Evolutionary conservation across 1,284 basidiomycete genomes (phyloP), one percentile per base, ranked within the genome.

Genomic region (Pisolithus thermaeus): DNA sequence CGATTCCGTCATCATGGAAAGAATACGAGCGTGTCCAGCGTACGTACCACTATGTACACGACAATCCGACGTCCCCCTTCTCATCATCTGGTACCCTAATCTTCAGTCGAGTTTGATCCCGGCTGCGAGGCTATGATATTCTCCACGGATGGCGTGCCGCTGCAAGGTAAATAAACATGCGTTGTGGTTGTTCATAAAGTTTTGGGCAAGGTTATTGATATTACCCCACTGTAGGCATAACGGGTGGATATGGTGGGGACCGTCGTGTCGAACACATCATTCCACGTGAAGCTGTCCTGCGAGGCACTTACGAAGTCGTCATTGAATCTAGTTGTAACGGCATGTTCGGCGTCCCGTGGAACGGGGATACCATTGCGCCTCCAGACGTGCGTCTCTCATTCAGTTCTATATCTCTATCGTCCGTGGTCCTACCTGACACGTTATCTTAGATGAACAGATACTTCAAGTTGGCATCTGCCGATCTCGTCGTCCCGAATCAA

Each of bases 61-160:
- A 4, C 28, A 36, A 20, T 7, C 5, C 42, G n/a, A 45, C 20
- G 36, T 14, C 28, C 12, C n/a, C 27, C 28, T 7, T 28, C 28
- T 28, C 28, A 28, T 2, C 20, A 47, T 36, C 5, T 3, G 23
- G 23, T 25, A 25, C 23, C 23, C 23, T 25, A 25, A 25, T 25
- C 3, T n/a, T 42, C 54, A 91, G 88, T 97, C 64, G 94, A 97
- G 70, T 97, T 97, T 61, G 95, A 97, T 69, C 90, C 91, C 18
- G 88, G 87, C 43, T 95, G 90, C 59, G 93, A 93, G 67, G 96
- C 94, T 4, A 91, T 98, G 90, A 83, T 99, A 55, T 97, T 83
- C 68, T 81, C 80, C 22, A 79, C 81, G 4, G 82, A 92, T 41
- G 93, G 92, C 18, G 73, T 80, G 18, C 86, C 90, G 0, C 69